Evolutionary conservation across 2,329 filamentous ascomycete species (phyloP).

Genomic region (Ceratocystis huliohia): DNA sequence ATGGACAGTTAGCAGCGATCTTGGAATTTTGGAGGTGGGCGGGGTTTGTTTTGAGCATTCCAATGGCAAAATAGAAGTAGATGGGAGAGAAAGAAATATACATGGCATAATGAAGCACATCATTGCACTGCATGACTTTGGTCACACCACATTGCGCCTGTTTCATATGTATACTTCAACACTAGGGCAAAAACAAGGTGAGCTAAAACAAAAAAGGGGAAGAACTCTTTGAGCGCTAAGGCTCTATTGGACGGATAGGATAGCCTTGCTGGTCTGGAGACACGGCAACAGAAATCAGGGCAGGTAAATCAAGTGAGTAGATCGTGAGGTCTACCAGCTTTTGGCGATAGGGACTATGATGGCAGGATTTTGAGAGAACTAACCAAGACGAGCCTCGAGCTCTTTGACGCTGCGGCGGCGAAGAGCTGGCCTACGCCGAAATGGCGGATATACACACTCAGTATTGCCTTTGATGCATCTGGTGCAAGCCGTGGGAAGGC

Average conservation of each 20-base stretch:
- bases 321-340: neutral
- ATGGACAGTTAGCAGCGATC: neutral
- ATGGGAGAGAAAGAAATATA: neutral
- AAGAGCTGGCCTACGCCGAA: slow-evolving; percentile 73
- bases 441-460: slow-evolving; percentile 79
- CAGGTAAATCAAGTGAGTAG: neutral
- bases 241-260: too few relatives aligned
- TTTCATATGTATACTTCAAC: neutral
- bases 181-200: neutral
- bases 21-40: neutral
- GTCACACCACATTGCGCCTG: neutral
- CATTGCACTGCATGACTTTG: neutral
- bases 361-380: slow-evolving; percentile 21
- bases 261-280: neutral
- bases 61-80: neutral
- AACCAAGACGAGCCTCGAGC: slow-evolving; percentile 76
- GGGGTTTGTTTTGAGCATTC: too few relatives aligned
- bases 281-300: neutral
- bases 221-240: too few relatives aligned
- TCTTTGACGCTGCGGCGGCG: slow-evolving; percentile 86
- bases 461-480: slow-evolving; percentile 64
- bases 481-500: slow-evolving; percentile 61
- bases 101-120: neutral
- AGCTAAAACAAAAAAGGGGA: too few relatives aligned
- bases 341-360: neutral